Conservation (phyloP, 139 green algal species). For the Tetratostichococcus sp. region DNA sequence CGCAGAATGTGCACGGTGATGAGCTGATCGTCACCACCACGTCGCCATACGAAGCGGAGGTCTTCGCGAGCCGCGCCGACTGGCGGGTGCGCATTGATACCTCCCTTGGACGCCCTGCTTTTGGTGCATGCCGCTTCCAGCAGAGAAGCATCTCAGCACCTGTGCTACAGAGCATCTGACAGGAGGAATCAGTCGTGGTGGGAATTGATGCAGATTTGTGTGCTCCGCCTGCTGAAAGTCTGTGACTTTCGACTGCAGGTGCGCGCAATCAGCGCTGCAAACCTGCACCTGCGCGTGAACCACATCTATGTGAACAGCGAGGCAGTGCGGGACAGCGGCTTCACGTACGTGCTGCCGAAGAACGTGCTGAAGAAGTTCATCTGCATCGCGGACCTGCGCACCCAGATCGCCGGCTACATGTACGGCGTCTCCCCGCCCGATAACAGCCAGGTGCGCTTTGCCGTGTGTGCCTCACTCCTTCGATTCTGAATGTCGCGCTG, state of each 20-base stretch:
- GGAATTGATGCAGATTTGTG: no score
- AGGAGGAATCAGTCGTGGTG: no score
- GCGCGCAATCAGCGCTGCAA: conserved; percentile 91
- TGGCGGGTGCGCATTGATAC: conserved; percentile 74
- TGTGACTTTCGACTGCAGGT: not conserved
- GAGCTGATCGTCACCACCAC: conserved; percentile 97
- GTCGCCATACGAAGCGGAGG: conserved; percentile 92
- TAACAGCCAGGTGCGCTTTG: conserved; percentile 73
- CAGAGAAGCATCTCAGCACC: no score
- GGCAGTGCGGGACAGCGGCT: conserved; percentile 90
- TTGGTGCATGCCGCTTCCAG: no score
- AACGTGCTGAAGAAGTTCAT: conserved; percentile 99
- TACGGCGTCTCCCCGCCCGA: conserved; percentile 95
- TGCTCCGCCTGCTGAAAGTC: no score
- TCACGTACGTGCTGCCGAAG: conserved; percentile 99
- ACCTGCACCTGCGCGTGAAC: conserved; percentile 97
- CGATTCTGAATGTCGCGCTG: no score
- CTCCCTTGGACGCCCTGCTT: no score
- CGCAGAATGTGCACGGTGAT: conserved; percentile 95
- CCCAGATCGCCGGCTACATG: conserved; percentile 88
- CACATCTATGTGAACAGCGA: conserved; percentile 99
- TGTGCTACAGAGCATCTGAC: no score
- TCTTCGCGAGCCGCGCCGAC: conserved; percentile 95
- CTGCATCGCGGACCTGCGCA: conserved; percentile 94
- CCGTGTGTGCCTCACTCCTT: not conserved